Evolutionary conservation across 192 early-diverging fungal species (phyloP), one percentile per base, ranked within the genome.

Genomic region (Gamsiella multidivaricata): DNA sequence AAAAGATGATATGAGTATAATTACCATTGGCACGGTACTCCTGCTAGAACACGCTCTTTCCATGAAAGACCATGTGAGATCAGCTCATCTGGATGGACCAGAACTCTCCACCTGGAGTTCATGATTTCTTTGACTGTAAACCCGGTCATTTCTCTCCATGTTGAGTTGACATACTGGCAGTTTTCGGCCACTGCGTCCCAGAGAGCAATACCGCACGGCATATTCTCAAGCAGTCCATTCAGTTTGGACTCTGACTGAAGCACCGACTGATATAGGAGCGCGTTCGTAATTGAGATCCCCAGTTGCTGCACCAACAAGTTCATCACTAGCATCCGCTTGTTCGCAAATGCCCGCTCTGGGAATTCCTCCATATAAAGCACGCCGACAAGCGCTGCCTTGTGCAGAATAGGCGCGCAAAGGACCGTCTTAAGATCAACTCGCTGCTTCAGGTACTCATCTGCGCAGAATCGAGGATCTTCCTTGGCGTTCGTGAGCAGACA

Each of bases 251-350:
- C 74, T 22, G 74, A 78, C 20, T 78, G 69, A 20, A 82, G 73
- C 2, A 85, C 81, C 0, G 83, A 85, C 33, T 82, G 81, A 53
- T 83, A 85, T 25, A 85, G 53, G 23, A 85, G 55, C 11, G 84
- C 84, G 46, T 85, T 85, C 5, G 82, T 83, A 26, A 85, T 81
- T 10, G 84, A 85, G 45, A 85, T 85, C 15, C 84, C 84, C 60
- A 85, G 60, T 45, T 85, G 84, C 32, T 85, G 84, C 33, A 82
- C 82, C 34, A 85, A 31, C 9, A 85, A 46, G 22, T 80, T 85
- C 74, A 85, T 67, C 14, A 85, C 84, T 37, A 79, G 62, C 54
- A 85, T 57, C 15, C 74, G 32, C 54, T 69, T 68, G 52, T 78
- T 78, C 0, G 74, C 74, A 58, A 78, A 69, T 41, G 82, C 82